Conservation (phyloP, 192 early-diverging fungal genomes). For the Jimgerdemannia flammicorona region DNA sequence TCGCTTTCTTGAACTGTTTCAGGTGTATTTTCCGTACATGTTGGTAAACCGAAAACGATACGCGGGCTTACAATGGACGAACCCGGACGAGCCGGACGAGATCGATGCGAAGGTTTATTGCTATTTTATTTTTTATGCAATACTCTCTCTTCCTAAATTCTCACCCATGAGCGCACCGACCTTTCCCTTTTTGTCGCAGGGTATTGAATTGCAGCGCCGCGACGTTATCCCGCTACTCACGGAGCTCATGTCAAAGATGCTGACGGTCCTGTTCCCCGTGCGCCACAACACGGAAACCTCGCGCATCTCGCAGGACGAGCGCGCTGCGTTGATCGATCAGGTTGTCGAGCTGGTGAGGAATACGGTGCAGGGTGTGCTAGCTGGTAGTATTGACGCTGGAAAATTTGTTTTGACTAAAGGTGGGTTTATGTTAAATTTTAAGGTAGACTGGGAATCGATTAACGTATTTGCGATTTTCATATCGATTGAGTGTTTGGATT, state of each 20-base stretch:
- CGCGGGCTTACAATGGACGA: background rate
- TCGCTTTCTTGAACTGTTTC: background rate
- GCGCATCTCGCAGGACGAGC: too few species aligned
- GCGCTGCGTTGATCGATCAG: background rate
- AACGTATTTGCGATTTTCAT: background rate
- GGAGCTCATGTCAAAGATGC: background rate
- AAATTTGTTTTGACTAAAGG: slow-evolving; percentile 2
- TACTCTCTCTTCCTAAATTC: too few species aligned
- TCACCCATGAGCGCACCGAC: too few species aligned
- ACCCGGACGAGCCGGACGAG: background rate
- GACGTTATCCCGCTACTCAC: background rate
- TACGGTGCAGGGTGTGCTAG: background rate
- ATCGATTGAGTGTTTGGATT: background rate
- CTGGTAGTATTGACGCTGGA: background rate
- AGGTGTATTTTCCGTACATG: slow-evolving; percentile 2
- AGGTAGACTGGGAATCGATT: too few species aligned
- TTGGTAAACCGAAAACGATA: background rate
- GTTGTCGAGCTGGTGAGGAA: background rate
- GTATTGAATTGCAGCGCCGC: slow-evolving; percentile 1
- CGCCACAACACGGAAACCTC: too few species aligned
- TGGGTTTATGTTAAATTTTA: background rate
- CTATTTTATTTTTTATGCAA: too few species aligned
- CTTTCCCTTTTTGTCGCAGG: background rate
- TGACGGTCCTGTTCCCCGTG: background rate
- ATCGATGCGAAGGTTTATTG: background rate